Percentiles rank a stretch among this genome's conserved stretches.
phyloP scores from a whole-genome alignment of 768 basidiomycete genomes.

The Mycena epipterygia region DNA sequence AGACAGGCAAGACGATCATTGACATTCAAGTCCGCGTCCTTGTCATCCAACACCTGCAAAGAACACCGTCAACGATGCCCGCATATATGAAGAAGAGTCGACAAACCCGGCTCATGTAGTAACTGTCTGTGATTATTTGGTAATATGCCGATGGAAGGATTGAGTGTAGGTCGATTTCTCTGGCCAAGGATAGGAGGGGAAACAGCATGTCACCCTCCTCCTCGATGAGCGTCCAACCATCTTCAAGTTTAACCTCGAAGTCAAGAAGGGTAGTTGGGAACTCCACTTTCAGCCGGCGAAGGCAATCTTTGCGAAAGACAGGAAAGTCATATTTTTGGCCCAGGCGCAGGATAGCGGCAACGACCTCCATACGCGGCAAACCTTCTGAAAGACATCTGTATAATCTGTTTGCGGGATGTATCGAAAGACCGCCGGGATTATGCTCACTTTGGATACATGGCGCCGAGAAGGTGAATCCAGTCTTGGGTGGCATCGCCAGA shows the following conservation, averaged over 20 bases:
- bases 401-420: neutral
- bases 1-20: constrained; percentile 2
- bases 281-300: constrained; percentile 9
- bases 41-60: neutral
- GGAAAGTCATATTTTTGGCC: constrained; percentile 25
- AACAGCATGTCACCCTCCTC: neutral
- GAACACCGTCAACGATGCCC: neutral
- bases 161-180: constrained; percentile 24
- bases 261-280: constrained; percentile 2
- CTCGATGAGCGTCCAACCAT: neutral
- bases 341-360: constrained; percentile 10
- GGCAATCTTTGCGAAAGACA: constrained; percentile 5
- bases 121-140: neutral
- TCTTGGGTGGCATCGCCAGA: constrained; percentile 50
- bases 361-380: neutral
- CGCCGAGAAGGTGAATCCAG: constrained; percentile 50
- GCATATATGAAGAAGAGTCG: neutral
- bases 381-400: neutral
- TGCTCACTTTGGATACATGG: constrained; percentile 39
- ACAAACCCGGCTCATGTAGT: constrained; percentile 1
- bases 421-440: neutral
- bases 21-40: neutral
- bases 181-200: neutral
- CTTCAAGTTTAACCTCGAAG: neutral
- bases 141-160: constrained; percentile 14